Evolutionary conservation across 2,329 filamentous ascomycete genomes (phyloP).

Genomic region (Blastomyces gilchristii): DNA sequence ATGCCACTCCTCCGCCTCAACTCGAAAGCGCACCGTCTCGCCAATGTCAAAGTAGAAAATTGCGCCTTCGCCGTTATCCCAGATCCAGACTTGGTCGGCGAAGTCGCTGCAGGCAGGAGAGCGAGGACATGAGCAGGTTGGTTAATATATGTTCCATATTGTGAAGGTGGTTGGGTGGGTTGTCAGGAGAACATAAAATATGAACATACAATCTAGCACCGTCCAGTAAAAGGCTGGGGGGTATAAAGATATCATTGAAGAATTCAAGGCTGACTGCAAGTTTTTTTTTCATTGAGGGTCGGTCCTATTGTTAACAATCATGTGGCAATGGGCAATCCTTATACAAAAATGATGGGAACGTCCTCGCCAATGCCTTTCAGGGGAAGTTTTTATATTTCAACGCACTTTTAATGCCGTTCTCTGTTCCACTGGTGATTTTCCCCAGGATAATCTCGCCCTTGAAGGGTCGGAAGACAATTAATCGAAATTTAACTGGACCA

Average conservation of each 20-base stretch:
- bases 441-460: constrained; percentile 86
- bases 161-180: neutral
- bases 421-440: constrained; percentile 64
- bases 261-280: constrained; percentile 69
- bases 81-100: constrained; percentile 72
- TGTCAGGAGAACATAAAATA: neutral
- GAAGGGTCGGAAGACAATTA: constrained; percentile 91
- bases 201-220: constrained; percentile 61
- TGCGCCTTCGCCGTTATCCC: constrained; percentile 61
- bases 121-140: neutral
- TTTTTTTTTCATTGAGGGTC: neutral
- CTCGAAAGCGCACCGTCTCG: constrained; percentile 76
- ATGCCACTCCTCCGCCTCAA: constrained; percentile 82
- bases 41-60: constrained; percentile 80
- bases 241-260: constrained; percentile 85
- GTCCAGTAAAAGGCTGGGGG: constrained; percentile 60
- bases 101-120: constrained; percentile 47
- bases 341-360: neutral
- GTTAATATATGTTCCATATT: neutral
- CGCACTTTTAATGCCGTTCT: constrained; percentile 61
- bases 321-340: neutral
- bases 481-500: constrained; percentile 69
- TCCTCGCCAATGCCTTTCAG: neutral
- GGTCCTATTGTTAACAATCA: constrained; percentile 12
- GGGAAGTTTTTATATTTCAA: neutral